Percentiles rank a stretch among this genome's conserved stretches.
phyloP scores from a whole-genome alignment of 805 yeast genomes.

The Metschnikowia orientalis region DNA sequence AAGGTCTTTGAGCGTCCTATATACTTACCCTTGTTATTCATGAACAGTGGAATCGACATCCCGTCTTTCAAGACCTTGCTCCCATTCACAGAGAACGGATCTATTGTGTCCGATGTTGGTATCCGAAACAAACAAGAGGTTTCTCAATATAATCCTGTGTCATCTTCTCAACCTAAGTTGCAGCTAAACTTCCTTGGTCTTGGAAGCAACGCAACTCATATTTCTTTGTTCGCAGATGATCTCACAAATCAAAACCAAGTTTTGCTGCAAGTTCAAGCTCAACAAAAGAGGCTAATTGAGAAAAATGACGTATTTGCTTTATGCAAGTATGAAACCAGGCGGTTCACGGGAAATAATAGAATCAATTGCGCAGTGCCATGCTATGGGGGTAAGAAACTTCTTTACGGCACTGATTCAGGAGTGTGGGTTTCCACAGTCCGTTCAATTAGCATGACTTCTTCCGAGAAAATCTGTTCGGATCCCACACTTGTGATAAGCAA shows the following conservation, averaged over 20 bases:
- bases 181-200: constrained; percentile 51
- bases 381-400: constrained; percentile 86
- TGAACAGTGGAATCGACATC: constrained; percentile 73
- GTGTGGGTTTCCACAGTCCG: constrained; percentile 76
- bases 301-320: constrained; percentile 76
- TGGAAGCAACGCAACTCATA: constrained; percentile 52
- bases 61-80: constrained; percentile 52
- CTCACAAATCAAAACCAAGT: constrained; percentile 69
- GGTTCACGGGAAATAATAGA: constrained; percentile 68
- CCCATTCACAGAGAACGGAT: constrained; percentile 30
- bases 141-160: constrained; percentile 24
- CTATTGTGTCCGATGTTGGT: constrained; percentile 34
- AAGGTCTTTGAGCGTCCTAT: constrained; percentile 89
- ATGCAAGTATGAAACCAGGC: constrained; percentile 67
- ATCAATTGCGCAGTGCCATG: constrained; percentile 91
- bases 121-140: constrained; percentile 26
- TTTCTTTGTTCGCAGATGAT: constrained; percentile 50
- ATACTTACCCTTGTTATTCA: constrained; percentile 70
- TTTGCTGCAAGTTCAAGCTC: constrained; percentile 72
- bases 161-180: constrained; percentile 32
- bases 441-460: constrained; percentile 47
- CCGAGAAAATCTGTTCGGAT: constrained; percentile 52
- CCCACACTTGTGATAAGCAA: constrained; percentile 75
- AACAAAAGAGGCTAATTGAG: constrained; percentile 67
- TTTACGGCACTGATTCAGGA: constrained; percentile 91